Conservation (phyloP, 768 basidiomycete genomes). For the Tylopilus plumbeoviolaceoides region DNA sequence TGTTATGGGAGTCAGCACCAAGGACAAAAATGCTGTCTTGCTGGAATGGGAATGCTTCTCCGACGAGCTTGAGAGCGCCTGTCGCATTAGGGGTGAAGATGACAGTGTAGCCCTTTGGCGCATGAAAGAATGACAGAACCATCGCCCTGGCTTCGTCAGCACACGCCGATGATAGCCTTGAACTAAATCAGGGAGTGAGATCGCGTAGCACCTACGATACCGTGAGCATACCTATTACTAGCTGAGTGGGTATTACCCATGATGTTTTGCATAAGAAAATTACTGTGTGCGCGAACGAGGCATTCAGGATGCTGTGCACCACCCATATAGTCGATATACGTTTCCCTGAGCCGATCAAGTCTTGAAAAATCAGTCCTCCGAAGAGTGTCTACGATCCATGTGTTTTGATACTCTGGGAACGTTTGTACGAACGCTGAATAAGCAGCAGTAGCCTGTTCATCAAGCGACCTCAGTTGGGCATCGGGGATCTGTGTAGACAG, state of each 20-base stretch:
- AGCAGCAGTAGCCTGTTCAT: constrained; percentile 38
- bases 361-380: constrained; percentile 59
- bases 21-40: constrained; percentile 58
- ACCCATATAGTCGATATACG: constrained; percentile 86
- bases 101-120: constrained; percentile 72
- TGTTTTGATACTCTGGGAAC: constrained; percentile 56
- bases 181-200: constrained; percentile 40
- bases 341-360: constrained; percentile 59
- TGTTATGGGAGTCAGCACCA: constrained; percentile 80
- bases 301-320: constrained; percentile 77
- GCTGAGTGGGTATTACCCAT: constrained; percentile 85
- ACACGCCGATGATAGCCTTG: constrained; percentile 61
- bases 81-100: constrained; percentile 81
- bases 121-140: constrained; percentile 74
- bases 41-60: constrained; percentile 73
- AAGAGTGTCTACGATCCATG: constrained; percentile 68
- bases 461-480: constrained; percentile 16
- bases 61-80: constrained; percentile 75
- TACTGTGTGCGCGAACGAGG: constrained; percentile 64
- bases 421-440: constrained; percentile 45
- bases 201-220: not conserved
- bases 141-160: constrained; percentile 67
- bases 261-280: constrained; percentile 61
- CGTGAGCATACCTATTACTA: constrained; percentile 57
- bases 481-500: constrained; percentile 26